Conservation (phyloP, 352 stramenopile species). For the Globisporangium okanoganense region DNA sequence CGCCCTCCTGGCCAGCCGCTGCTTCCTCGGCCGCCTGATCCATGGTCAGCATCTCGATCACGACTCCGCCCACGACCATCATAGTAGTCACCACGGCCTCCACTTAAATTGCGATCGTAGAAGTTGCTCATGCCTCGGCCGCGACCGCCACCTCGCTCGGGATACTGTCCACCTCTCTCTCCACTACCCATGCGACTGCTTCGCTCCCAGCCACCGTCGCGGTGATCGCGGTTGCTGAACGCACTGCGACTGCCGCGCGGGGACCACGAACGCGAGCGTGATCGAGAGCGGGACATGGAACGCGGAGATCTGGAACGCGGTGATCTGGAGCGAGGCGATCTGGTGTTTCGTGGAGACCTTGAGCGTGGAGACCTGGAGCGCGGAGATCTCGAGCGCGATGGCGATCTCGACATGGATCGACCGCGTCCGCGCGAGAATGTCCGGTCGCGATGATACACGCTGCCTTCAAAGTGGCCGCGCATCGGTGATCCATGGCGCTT, state of each 20-base stretch:
- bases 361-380: conserved; percentile 28
- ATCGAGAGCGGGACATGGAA: conserved; percentile 31
- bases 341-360: conserved; percentile 27
- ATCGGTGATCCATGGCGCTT: conserved; percentile 27
- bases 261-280: conserved; percentile 51
- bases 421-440: conserved; percentile 34
- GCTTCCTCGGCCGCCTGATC: conserved; percentile 17
- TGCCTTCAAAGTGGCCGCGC: conserved; percentile 24
- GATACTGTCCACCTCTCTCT: conserved; percentile 14
- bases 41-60: conserved; percentile 30
- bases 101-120: conserved; percentile 17
- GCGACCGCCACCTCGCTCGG: conserved; percentile 15
- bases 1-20: conserved; percentile 10
- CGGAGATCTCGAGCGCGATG: conserved; percentile 29
- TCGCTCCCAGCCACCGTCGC: conserved; percentile 12
- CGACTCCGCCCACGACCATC: conserved; percentile 28
- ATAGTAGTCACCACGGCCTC: conserved; percentile 26
- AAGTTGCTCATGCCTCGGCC: conserved; percentile 20
- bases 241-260: conserved; percentile 43
- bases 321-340: conserved; percentile 16
- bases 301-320: conserved; percentile 34
- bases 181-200: conserved; percentile 25
- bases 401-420: conserved; percentile 55
- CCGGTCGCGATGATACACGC: conserved; percentile 27
- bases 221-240: conserved; percentile 20